A percentile compares a stretch with the other conserved stretches of the same genome.
Conservation (phyloP, 2,329 filamentous ascomycete genomes). For the Pseudogymnoascus sp. region DNA sequence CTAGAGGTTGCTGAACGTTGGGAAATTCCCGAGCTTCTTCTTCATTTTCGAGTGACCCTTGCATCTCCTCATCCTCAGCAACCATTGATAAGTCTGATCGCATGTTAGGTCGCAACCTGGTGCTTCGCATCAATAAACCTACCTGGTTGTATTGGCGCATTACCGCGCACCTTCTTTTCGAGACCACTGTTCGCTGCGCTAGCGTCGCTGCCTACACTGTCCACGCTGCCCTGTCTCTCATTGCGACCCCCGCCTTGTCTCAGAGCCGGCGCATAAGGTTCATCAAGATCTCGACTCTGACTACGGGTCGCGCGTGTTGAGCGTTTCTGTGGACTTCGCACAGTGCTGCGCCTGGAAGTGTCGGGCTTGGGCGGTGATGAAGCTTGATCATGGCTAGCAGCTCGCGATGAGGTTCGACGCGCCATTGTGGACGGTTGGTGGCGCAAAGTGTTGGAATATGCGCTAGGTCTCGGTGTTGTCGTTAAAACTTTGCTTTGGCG, state of each 20-base stretch:
- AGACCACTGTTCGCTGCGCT: slow-evolving; percentile 16
- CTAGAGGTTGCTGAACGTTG: slow-evolving; percentile 15
- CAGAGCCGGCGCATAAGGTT: slow-evolving; percentile 11
- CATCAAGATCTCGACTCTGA: slow-evolving; percentile 31
- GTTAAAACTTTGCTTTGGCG: not conserved
- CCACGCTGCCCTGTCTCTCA: slow-evolving; percentile 19
- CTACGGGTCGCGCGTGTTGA: slow-evolving; percentile 31
- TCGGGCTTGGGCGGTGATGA: slow-evolving; percentile 22
- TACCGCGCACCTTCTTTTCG: slow-evolving; percentile 17
- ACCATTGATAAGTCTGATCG: slow-evolving; percentile 24
- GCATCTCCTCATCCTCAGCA: slow-evolving; percentile 18
- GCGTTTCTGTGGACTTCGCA: slow-evolving; percentile 18
- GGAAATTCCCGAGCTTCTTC: slow-evolving; percentile 8
- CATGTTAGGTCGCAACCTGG: slow-evolving; percentile 11
- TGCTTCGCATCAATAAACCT: not conserved
- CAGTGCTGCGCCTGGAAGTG: slow-evolving; percentile 2
- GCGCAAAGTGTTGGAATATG: not conserved
- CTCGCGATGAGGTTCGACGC: slow-evolving; percentile 17
- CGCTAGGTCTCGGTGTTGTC: not conserved
- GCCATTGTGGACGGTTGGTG: not conserved
- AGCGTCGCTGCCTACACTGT: slow-evolving; percentile 19
- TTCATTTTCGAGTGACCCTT: slow-evolving; percentile 9
- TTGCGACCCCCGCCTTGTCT: slow-evolving; percentile 4
- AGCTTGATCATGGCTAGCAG: slow-evolving; percentile 19
- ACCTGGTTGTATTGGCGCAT: slow-evolving; percentile 16